Percentiles rank a stretch among this genome's conserved stretches.
Conservation (phyloP, 306 rosid genomes). For the Cucumis melo region DNA sequence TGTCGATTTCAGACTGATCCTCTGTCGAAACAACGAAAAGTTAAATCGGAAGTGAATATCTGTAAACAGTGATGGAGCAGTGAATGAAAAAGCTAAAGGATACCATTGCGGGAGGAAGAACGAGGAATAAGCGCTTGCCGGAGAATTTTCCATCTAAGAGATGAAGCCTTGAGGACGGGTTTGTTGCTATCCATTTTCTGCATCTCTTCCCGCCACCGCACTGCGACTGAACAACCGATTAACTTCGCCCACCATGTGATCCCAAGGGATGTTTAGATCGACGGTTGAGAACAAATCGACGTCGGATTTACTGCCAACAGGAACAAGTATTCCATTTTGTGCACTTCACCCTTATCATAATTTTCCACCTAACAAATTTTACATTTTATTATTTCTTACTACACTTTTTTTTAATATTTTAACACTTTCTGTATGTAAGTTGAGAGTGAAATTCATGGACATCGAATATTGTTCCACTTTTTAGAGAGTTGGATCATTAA, state of each 20-base stretch:
- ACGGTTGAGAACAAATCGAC: not conserved
- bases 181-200: conserved; percentile 13
- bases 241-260: not conserved
- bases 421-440: too few species aligned
- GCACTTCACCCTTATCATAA: too few species aligned
- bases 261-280: not conserved
- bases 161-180: conserved; percentile 32
- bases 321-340: too few species aligned
- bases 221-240: not conserved
- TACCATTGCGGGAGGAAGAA: conserved; percentile 18
- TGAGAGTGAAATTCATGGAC: too few species aligned
- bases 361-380: too few species aligned
- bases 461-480: too few species aligned
- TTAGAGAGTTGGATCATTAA: too few species aligned
- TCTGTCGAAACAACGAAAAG: conserved; percentile 17
- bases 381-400: too few species aligned
- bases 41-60: not conserved
- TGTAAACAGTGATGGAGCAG: not conserved
- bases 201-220: not conserved
- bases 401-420: too few species aligned
- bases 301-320: not conserved
- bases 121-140: conserved; percentile 56
- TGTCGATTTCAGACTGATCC: conserved; percentile 25
- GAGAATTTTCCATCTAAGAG: conserved; percentile 66
- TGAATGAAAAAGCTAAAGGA: not conserved